Base-by-base conservation (phyloP, 2,329 filamentous ascomycete species). In the Phaeosphaeriaceae sp. region DNA sequence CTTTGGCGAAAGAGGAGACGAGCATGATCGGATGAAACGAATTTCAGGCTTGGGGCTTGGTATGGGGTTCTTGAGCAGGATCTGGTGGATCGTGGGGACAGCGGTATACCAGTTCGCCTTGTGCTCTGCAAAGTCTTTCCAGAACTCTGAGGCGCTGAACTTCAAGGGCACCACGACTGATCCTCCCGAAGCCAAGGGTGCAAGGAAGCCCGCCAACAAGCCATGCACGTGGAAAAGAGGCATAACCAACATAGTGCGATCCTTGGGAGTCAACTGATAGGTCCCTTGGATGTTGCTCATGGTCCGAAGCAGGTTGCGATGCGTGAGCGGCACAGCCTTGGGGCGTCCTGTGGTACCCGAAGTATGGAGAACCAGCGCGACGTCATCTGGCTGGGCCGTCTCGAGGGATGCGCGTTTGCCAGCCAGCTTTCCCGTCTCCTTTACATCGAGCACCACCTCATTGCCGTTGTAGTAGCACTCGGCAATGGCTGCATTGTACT, bases 71-170 rank as follows among this genome's bases (percentile, higher is more conserved):
- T 90, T 91, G 57, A 96, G 86, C 3, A 96, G 83, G 69, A 96
- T 94, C 73, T 95, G 92, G 77, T 96, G 92, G 74, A 96, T 96
- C 0, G 92, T 96, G 1, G 92, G 92, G n/a, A 95, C 92, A 1
- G 92, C 92, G 0, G 92, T 95, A 79, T 95, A 96, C 92, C 92
- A 96, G 76, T 92, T 96, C 24, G 92, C 92, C 63, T 87, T 83
- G 80, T 93, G 84, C 6, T 84, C 81, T 65, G 83, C 83, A 70
- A 95, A 95, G 75, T 95, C 89, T 22, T 78, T 76, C 92, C 92
- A 96, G 79, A 96, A 96, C 20, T 91, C 88, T 1, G 86, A 85
- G 9, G 92, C 91, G 3, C 91, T 94, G 84, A 96, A 96, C 71
- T 89, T 90, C 53, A 83, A 70, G 1, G 92, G 92, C 5, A 96